phyloP scores from a whole-genome alignment of 2,329 filamentous ascomycete species.

The Paecilomyces sp. region DNA sequence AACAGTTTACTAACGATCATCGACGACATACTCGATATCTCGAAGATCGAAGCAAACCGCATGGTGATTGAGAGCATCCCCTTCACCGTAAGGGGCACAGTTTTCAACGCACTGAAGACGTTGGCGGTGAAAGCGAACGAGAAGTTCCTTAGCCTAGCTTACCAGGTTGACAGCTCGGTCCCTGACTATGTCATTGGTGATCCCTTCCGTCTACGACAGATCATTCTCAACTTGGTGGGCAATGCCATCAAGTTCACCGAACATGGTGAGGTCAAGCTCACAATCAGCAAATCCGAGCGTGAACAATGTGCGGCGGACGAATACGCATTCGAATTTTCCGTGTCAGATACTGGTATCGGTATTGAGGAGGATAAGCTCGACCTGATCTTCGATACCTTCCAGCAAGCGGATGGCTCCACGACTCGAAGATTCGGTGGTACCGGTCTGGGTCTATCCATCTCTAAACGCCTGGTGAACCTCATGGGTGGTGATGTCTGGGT shows the following conservation, averaged over 20 bases:
- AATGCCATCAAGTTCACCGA: constrained; percentile 98
- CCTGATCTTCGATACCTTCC: constrained; percentile 95
- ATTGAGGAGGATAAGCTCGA: constrained; percentile 90
- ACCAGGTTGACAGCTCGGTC: constrained; percentile 81
- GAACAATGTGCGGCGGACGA: constrained; percentile 60
- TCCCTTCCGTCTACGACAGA: constrained; percentile 85
- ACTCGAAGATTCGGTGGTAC: constrained; percentile 92
- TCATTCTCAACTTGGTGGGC: constrained; percentile 89
- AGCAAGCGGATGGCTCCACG: constrained; percentile 92
- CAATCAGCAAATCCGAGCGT: constrained; percentile 59
- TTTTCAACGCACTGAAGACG: constrained; percentile 95
- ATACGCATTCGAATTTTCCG: constrained; percentile 87
- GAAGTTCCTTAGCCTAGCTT: constrained; percentile 81
- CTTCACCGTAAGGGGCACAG: constrained; percentile 81
- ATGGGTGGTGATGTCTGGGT: constrained; percentile 97
- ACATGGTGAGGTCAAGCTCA: constrained; percentile 83
- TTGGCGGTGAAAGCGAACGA: constrained; percentile 92
- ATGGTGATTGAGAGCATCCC: constrained; percentile 97
- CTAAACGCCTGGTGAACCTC: constrained; percentile 81
- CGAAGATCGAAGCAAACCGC: constrained; percentile 77
- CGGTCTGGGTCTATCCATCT: constrained; percentile 88
- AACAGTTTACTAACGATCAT: constrained; percentile 93
- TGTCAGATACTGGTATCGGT: constrained; percentile 88
- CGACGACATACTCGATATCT: constrained; percentile 63
- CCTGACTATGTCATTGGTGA: constrained; percentile 91